Evolutionary conservation across 2,329 filamentous ascomycete species (phyloP).

Genomic region (Verticillium dahliae): DNA sequence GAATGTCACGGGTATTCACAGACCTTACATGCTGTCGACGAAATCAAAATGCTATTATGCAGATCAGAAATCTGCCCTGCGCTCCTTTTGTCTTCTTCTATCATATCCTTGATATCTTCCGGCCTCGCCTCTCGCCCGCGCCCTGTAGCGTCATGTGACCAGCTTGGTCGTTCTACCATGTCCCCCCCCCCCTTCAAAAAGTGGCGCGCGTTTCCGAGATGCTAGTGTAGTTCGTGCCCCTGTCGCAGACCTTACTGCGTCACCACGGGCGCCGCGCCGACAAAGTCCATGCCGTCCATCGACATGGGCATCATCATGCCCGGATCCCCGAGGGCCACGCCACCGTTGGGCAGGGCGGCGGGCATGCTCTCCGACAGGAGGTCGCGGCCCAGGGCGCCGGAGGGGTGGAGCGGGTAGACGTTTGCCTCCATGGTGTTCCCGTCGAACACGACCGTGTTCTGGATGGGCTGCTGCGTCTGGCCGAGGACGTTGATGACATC

Average conservation of each 20-base stretch:
- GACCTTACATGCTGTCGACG: too few relatives aligned
- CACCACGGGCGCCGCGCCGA: slow-evolving; percentile 5
- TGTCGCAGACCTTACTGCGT: slow-evolving; percentile 3
- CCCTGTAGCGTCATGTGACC: too few relatives aligned
- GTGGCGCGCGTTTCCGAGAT: not conserved
- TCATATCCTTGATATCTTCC: too few relatives aligned
- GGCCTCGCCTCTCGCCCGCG: too few relatives aligned
- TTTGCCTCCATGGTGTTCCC: slow-evolving; percentile 72
- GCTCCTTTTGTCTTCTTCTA: too few relatives aligned
- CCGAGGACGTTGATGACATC: slow-evolving; percentile 96
- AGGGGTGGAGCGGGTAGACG: slow-evolving; percentile 76
- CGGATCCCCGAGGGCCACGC: slow-evolving; percentile 5
- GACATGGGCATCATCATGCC: slow-evolving; percentile 11
- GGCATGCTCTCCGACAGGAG: slow-evolving; percentile 28
- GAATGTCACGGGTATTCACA: too few relatives aligned
- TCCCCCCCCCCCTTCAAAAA: too few relatives aligned
- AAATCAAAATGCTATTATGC: too few relatives aligned
- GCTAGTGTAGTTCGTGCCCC: not conserved
- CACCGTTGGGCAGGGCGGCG: slow-evolving; percentile 9
- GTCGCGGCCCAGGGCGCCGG: slow-evolving; percentile 44
- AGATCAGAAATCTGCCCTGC: too few relatives aligned
- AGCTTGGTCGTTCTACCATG: too few relatives aligned
- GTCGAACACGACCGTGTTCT: slow-evolving; percentile 91
- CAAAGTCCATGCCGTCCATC: slow-evolving; percentile 10
- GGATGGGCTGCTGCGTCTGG: slow-evolving; percentile 85